Evolutionary conservation across 2,329 filamentous ascomycete species (phyloP).

Genomic region (Sclerotinia sclerotiorum): DNA sequence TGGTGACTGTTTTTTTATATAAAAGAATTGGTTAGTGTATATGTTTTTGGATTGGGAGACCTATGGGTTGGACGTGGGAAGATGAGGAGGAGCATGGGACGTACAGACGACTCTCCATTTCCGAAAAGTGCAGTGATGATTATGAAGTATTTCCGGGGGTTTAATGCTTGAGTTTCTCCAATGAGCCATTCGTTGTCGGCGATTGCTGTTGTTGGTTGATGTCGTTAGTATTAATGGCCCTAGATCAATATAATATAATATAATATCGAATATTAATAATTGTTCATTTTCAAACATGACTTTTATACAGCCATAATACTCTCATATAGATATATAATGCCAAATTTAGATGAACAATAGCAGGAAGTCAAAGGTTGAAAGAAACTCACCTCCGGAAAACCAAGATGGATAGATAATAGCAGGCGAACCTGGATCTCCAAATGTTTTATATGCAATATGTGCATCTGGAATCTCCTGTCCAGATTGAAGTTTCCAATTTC

Average conservation of each 20-base stretch:
- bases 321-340: neutral
- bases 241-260: no score
- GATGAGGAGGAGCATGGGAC: neutral
- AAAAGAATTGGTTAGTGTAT: neutral
- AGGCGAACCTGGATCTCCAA: slow-evolving; percentile 61
- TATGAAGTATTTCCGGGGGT: slow-evolving; percentile 65
- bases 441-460: slow-evolving; percentile 74
- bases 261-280: neutral
- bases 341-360: no score
- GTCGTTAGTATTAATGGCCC: neutral
- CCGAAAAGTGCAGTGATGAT: slow-evolving; percentile 68
- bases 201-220: slow-evolving; percentile 47
- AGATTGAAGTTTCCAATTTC: slow-evolving; percentile 65
- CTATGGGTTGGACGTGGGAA: neutral
- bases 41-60: neutral
- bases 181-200: slow-evolving; percentile 74
- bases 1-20: slow-evolving; percentile 47
- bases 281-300: neutral
- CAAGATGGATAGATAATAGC: slow-evolving; percentile 76
- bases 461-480: slow-evolving; percentile 63
- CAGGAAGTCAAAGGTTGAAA: no score
- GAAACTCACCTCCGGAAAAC: slow-evolving; percentile 61
- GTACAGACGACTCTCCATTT: slow-evolving; percentile 60
- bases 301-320: no score
- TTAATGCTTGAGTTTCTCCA: slow-evolving; percentile 50